These are phyloP conservation scores for Alternaria arborescens DNA, from an alignment of 2,329 filamentous ascomycete genomes.

Conservation along the genomic window DNA sequence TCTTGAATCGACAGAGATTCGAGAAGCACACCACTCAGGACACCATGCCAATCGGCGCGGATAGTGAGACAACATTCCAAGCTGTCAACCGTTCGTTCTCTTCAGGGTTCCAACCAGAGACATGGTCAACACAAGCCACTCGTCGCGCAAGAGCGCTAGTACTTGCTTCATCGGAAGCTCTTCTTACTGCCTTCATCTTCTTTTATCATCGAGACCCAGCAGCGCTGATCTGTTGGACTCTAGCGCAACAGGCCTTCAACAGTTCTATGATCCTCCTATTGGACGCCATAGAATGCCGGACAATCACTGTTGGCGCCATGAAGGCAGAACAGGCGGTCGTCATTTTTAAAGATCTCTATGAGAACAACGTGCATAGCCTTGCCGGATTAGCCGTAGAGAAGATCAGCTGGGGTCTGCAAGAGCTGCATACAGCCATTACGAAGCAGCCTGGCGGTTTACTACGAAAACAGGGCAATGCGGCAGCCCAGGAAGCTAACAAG, in stretches of 20 bases:
- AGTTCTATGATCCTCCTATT: constrained; percentile 60
- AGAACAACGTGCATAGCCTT: constrained; percentile 56
- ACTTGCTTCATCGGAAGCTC: constrained; percentile 52
- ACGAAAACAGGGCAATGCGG: constrained; percentile 9
- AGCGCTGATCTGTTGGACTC: constrained; percentile 58
- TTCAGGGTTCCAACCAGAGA: constrained; percentile 22
- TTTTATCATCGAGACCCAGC: constrained; percentile 55
- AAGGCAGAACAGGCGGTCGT: constrained; percentile 54
- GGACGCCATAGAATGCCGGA: constrained; percentile 55
- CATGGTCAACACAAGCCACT: constrained; percentile 24
- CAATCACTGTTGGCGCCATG: constrained; percentile 34
- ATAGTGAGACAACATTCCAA: constrained; percentile 19
- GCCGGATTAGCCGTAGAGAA: constrained; percentile 55
- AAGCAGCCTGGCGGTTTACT: constrained; percentile 16
- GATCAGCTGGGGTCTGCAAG: constrained; percentile 46
- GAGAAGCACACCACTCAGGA: constrained; percentile 24
- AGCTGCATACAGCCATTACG: constrained; percentile 25
- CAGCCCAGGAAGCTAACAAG: constrained; percentile 18
- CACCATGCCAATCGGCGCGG: not conserved
- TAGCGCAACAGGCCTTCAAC: constrained; percentile 61
- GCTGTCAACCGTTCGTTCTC: constrained; percentile 26
- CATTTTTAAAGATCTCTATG: constrained; percentile 55
- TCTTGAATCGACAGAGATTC: constrained; percentile 58
- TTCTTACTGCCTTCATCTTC: constrained; percentile 58
- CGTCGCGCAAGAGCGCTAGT: constrained; percentile 53